Conservation (phyloP, 768 basidiomycete species). For the Leucosporidium scottii region DNA sequence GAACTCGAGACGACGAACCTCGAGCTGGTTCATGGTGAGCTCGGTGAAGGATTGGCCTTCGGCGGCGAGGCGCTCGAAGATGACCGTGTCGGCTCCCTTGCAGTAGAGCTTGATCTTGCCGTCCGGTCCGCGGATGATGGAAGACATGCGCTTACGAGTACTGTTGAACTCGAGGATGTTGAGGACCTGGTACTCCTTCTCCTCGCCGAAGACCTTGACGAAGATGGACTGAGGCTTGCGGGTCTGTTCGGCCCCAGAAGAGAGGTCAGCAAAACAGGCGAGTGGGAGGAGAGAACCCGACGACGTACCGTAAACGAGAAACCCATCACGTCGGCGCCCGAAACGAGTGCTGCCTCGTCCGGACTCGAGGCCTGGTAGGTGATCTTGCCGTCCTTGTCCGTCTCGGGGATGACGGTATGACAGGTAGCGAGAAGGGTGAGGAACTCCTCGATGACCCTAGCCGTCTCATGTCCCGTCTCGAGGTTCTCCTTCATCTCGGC, state of each 20-base stretch:
- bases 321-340: conserved; percentile 83
- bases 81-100: conserved; percentile 97
- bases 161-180: conserved; percentile 99
- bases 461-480: conserved; percentile 15
- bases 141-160: conserved; percentile 95
- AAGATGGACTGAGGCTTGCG: conserved; percentile 95
- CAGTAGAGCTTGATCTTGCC: conserved; percentile 91
- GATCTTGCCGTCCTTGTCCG: conserved; percentile 68
- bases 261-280: neutral
- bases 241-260: conserved; percentile 50
- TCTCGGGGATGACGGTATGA: conserved; percentile 96
- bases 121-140: conserved; percentile 74
- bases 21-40: conserved; percentile 78
- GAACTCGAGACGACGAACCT: conserved; percentile 50
- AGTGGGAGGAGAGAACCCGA: neutral
- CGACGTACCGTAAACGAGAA: conserved; percentile 86
- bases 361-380: conserved; percentile 94
- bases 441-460: conserved; percentile 59
- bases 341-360: conserved; percentile 91
- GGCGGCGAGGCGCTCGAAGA: conserved; percentile 74
- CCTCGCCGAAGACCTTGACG: conserved; percentile 65
- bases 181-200: conserved; percentile 77
- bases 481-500: conserved; percentile 42
- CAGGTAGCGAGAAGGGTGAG: conserved; percentile 84
- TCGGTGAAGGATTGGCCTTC: conserved; percentile 73